Evolutionary conservation across 1,139 yeast genomes (phyloP).

Genomic region (Taphrina deformans): DNA sequence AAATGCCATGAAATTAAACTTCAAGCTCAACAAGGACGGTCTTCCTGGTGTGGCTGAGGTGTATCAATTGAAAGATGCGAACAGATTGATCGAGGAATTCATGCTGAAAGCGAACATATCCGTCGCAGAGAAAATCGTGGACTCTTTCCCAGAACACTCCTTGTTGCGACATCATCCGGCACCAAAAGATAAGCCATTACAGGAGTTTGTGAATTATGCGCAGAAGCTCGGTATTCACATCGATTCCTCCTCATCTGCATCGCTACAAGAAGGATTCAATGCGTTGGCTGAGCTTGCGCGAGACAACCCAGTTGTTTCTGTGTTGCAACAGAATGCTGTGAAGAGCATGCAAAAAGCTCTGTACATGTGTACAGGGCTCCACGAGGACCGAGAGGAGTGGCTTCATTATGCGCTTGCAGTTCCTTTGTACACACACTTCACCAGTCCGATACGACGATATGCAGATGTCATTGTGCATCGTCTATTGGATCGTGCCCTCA

Average conservation of each 20-base stretch:
- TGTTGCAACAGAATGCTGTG: slow-evolving; percentile 74
- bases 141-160: slow-evolving; percentile 75
- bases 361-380: slow-evolving; percentile 84
- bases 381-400: slow-evolving; percentile 66
- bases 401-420: slow-evolving; percentile 78
- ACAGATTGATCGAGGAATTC: slow-evolving; percentile 69
- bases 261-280: slow-evolving; percentile 71
- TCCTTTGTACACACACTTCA: slow-evolving; percentile 88
- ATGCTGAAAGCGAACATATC: slow-evolving; percentile 80
- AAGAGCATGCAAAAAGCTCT: slow-evolving; percentile 85
- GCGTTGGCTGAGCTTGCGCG: slow-evolving; percentile 54
- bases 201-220: slow-evolving; percentile 71
- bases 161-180: slow-evolving; percentile 83
- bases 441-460: slow-evolving; percentile 91
- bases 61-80: slow-evolving; percentile 62
- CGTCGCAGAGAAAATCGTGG: slow-evolving; percentile 77
- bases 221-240: slow-evolving; percentile 58
- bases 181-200: slow-evolving; percentile 81
- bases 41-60: slow-evolving; percentile 70
- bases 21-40: slow-evolving; percentile 81
- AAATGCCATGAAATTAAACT: slow-evolving; percentile 60
- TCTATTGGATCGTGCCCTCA: slow-evolving; percentile 72
- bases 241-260: slow-evolving; percentile 73
- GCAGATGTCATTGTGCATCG: slow-evolving; percentile 92
- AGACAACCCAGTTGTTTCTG: slow-evolving; percentile 56